Percentiles rank a stretch among this genome's conserved stretches.
These are phyloP conservation scores for Diutina scorzettiae DNA, from an alignment of 1,139 yeast genomes.

Conservation along the genomic window DNA sequence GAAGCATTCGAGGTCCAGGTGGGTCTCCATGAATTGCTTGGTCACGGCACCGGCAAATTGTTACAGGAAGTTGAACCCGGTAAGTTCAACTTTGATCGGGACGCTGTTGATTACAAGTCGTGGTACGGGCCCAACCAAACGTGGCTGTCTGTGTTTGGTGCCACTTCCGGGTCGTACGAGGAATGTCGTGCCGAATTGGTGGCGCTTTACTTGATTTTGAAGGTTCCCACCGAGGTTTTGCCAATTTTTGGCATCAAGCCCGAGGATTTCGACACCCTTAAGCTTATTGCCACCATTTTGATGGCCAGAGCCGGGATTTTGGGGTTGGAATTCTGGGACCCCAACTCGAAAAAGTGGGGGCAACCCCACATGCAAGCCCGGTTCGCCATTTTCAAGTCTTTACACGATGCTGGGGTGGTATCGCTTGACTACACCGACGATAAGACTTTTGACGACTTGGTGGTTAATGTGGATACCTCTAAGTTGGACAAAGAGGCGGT, in stretches of 20 bases:
- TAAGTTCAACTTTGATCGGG: constrained; percentile 56
- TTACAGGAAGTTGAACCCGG: constrained; percentile 55
- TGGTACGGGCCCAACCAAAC: constrained; percentile 74
- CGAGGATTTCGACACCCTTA: constrained; percentile 51
- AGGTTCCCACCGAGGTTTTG: constrained; percentile 43
- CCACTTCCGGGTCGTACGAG: constrained; percentile 76
- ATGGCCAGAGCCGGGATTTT: constrained; percentile 85
- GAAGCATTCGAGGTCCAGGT: constrained; percentile 89
- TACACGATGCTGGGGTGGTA: constrained; percentile 58
- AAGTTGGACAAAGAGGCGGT: constrained; percentile 61
- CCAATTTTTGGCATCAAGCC: constrained; percentile 59
- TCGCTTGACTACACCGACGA: constrained; percentile 36
- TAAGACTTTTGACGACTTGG: constrained; percentile 45
- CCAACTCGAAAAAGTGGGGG: constrained; percentile 72
- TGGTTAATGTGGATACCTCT: constrained; percentile 43
- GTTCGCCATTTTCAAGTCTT: constrained; percentile 68
- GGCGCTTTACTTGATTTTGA: constrained; percentile 69
- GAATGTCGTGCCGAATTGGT: constrained; percentile 90
- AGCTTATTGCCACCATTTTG: constrained; percentile 54
- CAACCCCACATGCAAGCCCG: constrained; percentile 96
- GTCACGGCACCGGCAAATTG: constrained; percentile 87
- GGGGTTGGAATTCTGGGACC: constrained; percentile 82
- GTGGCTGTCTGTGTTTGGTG: constrained; percentile 81
- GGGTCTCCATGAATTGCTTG: constrained; percentile 81
- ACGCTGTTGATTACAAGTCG: constrained; percentile 49